These are phyloP conservation scores for Salix dunnii DNA, from an alignment of 345 rosid genomes.

Conservation along the genomic window DNA sequence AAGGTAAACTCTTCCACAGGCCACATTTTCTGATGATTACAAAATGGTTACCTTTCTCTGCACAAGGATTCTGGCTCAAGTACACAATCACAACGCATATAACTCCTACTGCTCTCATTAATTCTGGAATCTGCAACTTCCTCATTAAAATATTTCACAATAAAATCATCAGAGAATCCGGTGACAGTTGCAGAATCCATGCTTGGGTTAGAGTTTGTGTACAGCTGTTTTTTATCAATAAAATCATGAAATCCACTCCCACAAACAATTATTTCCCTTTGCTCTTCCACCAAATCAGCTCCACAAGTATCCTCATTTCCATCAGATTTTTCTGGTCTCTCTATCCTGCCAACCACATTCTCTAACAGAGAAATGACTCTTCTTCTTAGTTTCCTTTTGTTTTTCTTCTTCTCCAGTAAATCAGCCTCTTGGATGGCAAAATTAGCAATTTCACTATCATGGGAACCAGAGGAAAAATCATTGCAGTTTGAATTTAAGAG, in stretches of 20 bases:
- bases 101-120: slow-evolving; percentile 57
- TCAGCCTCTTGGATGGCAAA: slow-evolving; percentile 41
- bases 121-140: slow-evolving; percentile 53
- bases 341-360: slow-evolving; percentile 26
- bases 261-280: slow-evolving; percentile 6
- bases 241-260: slow-evolving; percentile 17
- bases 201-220: background rate
- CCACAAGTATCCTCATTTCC: slow-evolving; percentile 31
- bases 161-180: slow-evolving; percentile 45
- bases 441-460: slow-evolving; percentile 37
- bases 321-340: slow-evolving; percentile 36
- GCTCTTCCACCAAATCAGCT: slow-evolving; percentile 27
- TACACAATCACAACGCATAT: slow-evolving; percentile 60
- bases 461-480: slow-evolving; percentile 29
- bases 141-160: slow-evolving; percentile 53
- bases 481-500: slow-evolving; percentile 24
- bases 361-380: slow-evolving; percentile 50
- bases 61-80: slow-evolving; percentile 57
- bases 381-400: slow-evolving; percentile 53
- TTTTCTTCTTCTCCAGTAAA: slow-evolving; percentile 47
- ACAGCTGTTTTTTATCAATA: slow-evolving; percentile 21
- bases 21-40: background rate
- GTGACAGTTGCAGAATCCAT: slow-evolving; percentile 19
- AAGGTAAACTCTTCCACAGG: background rate
- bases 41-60: slow-evolving; percentile 47